phyloP scores from a whole-genome alignment of 441 rosid species.

The Populus hybrid region DNA sequence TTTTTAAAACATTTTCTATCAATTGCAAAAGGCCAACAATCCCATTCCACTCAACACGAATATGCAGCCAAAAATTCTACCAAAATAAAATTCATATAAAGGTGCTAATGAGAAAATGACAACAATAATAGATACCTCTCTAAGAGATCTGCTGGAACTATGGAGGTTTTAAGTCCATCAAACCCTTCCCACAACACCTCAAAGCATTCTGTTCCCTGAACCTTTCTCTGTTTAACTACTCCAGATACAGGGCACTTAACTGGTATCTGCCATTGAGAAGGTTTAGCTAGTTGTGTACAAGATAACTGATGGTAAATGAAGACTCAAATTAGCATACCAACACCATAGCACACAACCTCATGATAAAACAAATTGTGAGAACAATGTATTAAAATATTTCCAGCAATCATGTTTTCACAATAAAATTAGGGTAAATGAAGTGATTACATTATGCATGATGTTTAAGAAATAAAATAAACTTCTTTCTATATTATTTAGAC shows the following conservation, averaged over 20 bases:
- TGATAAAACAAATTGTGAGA: not conserved
- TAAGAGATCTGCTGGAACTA: conserved; percentile 75
- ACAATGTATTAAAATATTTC: not conserved
- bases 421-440: not conserved
- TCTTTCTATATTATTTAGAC: not conserved
- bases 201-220: conserved; percentile 67
- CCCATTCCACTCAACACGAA: too few species aligned
- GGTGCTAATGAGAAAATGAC: not conserved
- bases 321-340: not conserved
- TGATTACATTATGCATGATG: not conserved
- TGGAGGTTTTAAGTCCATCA: conserved; percentile 57
- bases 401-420: not conserved
- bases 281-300: conserved; percentile 2
- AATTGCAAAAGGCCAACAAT: too few species aligned
- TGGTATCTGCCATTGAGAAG: conserved; percentile 48
- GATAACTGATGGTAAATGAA: not conserved
- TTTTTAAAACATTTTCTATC: not conserved
- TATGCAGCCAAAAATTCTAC: not conserved
- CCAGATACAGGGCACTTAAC: conserved; percentile 67
- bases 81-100: not conserved
- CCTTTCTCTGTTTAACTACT: conserved; percentile 64
- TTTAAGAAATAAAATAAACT: not conserved
- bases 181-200: conserved; percentile 73
- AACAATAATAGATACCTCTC: conserved; percentile 46
- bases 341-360: too few species aligned